These are phyloP conservation scores for Fusarium sp. DNA, from an alignment of 2,329 filamentous ascomycete species.

Conservation along the genomic window DNA sequence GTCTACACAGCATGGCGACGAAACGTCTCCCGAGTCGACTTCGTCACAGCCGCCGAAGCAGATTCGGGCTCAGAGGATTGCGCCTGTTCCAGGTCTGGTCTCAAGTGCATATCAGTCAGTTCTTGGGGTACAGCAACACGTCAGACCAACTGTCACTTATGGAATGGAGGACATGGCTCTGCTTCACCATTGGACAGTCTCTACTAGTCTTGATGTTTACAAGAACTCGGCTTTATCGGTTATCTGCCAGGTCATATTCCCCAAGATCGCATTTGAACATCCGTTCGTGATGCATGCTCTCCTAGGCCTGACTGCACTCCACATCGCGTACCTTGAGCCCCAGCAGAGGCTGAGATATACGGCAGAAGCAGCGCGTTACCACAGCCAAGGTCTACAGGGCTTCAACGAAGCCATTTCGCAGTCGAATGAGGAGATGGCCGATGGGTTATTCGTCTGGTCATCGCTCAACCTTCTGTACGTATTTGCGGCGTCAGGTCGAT, in stretches of 20 bases:
- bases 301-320: background rate
- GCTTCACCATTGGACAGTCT: slow-evolving; percentile 2
- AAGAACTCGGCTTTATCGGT: background rate
- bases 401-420: background rate
- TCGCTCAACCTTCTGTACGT: slow-evolving; percentile 5
- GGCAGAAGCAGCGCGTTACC: background rate
- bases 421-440: accelerated
- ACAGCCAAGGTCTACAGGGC: background rate
- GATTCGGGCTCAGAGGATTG: background rate
- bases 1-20: background rate
- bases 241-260: background rate
- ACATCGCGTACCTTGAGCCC: slow-evolving; percentile 1
- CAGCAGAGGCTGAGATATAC: background rate
- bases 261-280: background rate
- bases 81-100: background rate
- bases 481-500: background rate
- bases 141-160: background rate
- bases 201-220: background rate
- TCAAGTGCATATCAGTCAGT: background rate
- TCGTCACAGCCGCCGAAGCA: background rate
- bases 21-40: background rate
- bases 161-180: background rate
- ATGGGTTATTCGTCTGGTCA: background rate
- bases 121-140: background rate
- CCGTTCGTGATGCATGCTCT: background rate